Evolutionary conservation across 2,329 filamentous ascomycete species (phyloP), one percentile per base, ranked within the genome.

Genomic region (Hypoxylon sp.): DNA sequence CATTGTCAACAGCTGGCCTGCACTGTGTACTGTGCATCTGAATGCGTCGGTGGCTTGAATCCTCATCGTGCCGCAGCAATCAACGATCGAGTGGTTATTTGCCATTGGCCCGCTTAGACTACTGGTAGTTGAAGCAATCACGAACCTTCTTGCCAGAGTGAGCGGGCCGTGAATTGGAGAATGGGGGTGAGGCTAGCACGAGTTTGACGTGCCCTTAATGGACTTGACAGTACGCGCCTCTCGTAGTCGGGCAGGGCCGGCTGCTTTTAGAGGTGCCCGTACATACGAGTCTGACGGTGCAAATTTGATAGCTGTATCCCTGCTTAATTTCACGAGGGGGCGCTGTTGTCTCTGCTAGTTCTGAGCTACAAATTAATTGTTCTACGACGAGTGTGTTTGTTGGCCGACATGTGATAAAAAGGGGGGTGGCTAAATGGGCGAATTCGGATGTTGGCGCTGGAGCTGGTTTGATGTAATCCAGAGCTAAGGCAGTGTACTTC

Each of bases 381-480:
- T n/a, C 43, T 47, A 26, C 38, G 6, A 18, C 10, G 10, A 17
- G 1, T 35, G 31, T 18, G 31, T 21, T 29, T 31, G 21, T 46
- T 54, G 24, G 53, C 18, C 43, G 33, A 55, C 53, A 60, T 60
- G 56, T 63, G 53, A 63, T 54, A 15, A 6, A 4, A 49, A 20
- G 42, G 37, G 60, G 46, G 20, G 31, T 23, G 40, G 21, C 38
- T 24, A 42, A 42, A 42, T 42, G 11, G 21, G 21, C 21, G 45
- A 47, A 47, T 45, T 38, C 13, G 18, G 33, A 47, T 27, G 18
- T 20, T 27, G 31, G 27, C 15, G 9, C 38, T 47, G 26, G 38
- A 45, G 41, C 41, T 15, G 41, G 23, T 35, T 21, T 23, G 43
- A 45, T 31, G 46, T 35, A 38, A 38, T 38, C 17, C 27, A n/a